These are phyloP conservation scores for Adiantum capillusveneris DNA, from an alignment of 75 land plant genomes.

Conservation along the genomic window DNA sequence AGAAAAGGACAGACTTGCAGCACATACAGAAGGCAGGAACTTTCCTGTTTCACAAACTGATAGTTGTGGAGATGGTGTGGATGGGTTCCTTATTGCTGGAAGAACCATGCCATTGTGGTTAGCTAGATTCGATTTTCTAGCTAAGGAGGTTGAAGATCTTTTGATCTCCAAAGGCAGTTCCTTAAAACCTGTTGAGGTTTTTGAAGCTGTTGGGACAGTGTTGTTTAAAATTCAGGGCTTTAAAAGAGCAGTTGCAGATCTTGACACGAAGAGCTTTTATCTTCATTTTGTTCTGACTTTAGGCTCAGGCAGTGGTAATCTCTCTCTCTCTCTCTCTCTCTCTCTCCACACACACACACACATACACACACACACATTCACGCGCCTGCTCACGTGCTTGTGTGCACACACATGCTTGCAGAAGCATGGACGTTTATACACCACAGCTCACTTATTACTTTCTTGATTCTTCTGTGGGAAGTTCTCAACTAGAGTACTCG, in stretches of 20 bases:
- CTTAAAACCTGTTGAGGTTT: conserved; percentile 34
- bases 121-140: conserved; percentile 45
- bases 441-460: no score
- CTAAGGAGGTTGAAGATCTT: conserved; percentile 44
- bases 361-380: no score
- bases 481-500: no score
- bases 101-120: conserved; percentile 51
- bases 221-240: conserved; percentile 45
- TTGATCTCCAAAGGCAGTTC: conserved; percentile 38
- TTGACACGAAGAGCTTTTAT: conserved; percentile 41
- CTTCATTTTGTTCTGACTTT: conserved; percentile 44
- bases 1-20: conserved; percentile 42
- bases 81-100: conserved; percentile 38
- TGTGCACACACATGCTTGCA: no score
- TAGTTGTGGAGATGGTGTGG: conserved; percentile 13
- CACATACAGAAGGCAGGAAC: conserved; percentile 31
- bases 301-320: conserved; percentile 53
- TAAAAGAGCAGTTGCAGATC: conserved; percentile 22
- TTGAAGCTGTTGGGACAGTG: conserved; percentile 46
- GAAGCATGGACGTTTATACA: no score
- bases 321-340: conserved; percentile 1
- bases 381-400: no score
- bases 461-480: no score
- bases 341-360: no score
- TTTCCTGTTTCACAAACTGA: conserved; percentile 1